Conservation (phyloP, 192 early-diverging fungal genomes). For the Coemansia sp. region DNA sequence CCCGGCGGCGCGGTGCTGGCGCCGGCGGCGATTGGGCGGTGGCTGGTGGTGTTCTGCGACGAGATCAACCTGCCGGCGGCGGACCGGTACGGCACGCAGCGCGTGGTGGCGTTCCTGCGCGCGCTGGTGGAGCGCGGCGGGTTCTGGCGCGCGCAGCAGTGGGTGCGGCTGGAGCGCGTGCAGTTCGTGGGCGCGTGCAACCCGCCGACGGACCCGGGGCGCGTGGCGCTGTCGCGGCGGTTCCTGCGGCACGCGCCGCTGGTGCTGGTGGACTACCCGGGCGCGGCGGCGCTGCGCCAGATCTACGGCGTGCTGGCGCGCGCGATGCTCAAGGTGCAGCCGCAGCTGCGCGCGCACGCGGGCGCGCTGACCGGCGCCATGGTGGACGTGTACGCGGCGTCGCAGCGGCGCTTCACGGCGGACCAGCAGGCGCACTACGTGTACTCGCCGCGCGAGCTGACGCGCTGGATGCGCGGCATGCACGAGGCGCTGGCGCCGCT, state of each 20-base stretch:
- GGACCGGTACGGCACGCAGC: constrained; percentile 97
- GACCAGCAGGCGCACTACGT: constrained; percentile 99
- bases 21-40: constrained; percentile 77
- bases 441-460: constrained; percentile 98
- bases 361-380: constrained; percentile 90
- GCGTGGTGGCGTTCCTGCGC: constrained; percentile 94
- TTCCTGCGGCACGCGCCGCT: constrained; percentile 97
- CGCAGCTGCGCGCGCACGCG: constrained; percentile 82
- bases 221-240: constrained; percentile 90
- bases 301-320: constrained; percentile 94
- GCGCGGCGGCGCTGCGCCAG: constrained; percentile 81
- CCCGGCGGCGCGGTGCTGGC: constrained; percentile 83
- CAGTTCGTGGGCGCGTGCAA: constrained; percentile 99
- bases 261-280: constrained; percentile 98
- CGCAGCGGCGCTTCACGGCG: constrained; percentile 89
- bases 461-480: constrained; percentile 97
- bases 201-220: constrained; percentile 98
- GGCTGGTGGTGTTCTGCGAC: constrained; percentile 99
- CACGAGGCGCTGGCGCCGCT: constrained; percentile 87
- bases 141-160: constrained; percentile 88
- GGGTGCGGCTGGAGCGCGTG: constrained; percentile 94
- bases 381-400: constrained; percentile 92
- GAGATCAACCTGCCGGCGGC: constrained; percentile 97
- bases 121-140: constrained; percentile 93
- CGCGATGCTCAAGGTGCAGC: constrained; percentile 92